Percentiles rank a stretch among this genome's conserved stretches.
Evolutionary conservation across 2,329 filamentous ascomycete genomes (phyloP).

Genomic region (Teratosphaeria pseudoeucalypti): DNA sequence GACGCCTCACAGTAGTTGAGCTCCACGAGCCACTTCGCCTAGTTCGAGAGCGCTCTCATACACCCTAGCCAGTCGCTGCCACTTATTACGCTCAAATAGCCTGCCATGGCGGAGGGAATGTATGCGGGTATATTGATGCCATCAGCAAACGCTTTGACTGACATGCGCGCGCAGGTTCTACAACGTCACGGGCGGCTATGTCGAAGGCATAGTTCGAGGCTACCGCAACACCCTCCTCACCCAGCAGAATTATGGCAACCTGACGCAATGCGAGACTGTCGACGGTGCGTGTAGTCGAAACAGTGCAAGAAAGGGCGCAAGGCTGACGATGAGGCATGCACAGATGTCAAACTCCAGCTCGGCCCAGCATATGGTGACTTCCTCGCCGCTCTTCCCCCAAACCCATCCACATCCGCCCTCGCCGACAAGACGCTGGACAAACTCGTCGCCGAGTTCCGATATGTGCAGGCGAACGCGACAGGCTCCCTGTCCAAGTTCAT

Average conservation of each 20-base stretch:
- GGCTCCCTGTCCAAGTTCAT: slow-evolving; percentile 90
- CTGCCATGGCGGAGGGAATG: slow-evolving; percentile 36
- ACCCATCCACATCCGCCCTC: slow-evolving; percentile 90
- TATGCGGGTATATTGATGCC: slow-evolving; percentile 7
- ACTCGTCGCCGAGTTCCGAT: slow-evolving; percentile 93
- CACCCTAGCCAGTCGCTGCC: not conserved
- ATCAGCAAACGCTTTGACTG: not conserved
- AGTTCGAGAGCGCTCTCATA: not conserved
- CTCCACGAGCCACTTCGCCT: not conserved
- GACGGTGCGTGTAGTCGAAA: slow-evolving; percentile 54
- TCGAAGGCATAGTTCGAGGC: slow-evolving; percentile 93
- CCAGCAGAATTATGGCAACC: slow-evolving; percentile 80
- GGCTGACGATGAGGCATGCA: not conserved
- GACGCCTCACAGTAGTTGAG: not conserved
- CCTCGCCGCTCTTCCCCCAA: slow-evolving; percentile 83
- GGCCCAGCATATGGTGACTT: slow-evolving; percentile 96
- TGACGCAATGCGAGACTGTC: slow-evolving; percentile 95
- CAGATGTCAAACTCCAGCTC: slow-evolving; percentile 96
- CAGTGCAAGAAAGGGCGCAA: not conserved
- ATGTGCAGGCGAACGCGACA: slow-evolving; percentile 85
- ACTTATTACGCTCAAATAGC: not conserved
- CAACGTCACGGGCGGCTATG: slow-evolving; percentile 57
- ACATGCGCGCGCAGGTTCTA: slow-evolving; percentile 25
- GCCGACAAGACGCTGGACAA: slow-evolving; percentile 96
- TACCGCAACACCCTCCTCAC: slow-evolving; percentile 93